Conservation (phyloP, 106 monocot genomes). For the Cymbidium sinense region DNA sequence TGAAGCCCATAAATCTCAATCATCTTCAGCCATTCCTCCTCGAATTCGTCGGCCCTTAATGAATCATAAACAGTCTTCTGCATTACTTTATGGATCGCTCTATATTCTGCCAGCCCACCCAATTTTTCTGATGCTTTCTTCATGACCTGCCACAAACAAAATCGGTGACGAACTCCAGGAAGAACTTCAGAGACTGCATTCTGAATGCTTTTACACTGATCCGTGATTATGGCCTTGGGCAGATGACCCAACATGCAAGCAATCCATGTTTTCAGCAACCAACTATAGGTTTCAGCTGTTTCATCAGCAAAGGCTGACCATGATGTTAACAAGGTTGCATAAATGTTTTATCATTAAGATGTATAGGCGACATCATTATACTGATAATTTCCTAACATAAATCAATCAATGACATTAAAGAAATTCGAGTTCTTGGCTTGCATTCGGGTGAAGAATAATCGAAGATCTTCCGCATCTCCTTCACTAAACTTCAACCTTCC, state of each 20-base stretch:
- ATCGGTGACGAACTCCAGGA: slow-evolving; percentile 34
- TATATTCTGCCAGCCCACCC: slow-evolving; percentile 33
- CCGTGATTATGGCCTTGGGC: slow-evolving; percentile 41
- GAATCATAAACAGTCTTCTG: slow-evolving; percentile 62
- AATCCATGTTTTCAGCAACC: slow-evolving; percentile 51
- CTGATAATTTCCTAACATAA: slow-evolving; percentile 28
- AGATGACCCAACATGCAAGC: slow-evolving; percentile 41
- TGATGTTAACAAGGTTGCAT: slow-evolving; percentile 49
- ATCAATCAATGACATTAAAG: slow-evolving; percentile 38
- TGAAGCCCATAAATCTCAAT: slow-evolving; percentile 45
- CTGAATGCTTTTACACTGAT: slow-evolving; percentile 35
- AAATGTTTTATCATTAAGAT: slow-evolving; percentile 15
- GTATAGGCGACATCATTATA: slow-evolving; percentile 46
- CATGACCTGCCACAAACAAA: slow-evolving; percentile 49
- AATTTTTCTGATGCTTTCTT: slow-evolving; percentile 36
- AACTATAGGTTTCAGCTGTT: slow-evolving; percentile 37
- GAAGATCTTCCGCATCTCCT: slow-evolving; percentile 36
- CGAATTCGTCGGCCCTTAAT: slow-evolving; percentile 40
- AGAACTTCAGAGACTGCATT: slow-evolving; percentile 34
- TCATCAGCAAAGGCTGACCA: slow-evolving; percentile 50
- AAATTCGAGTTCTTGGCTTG: slow-evolving; percentile 47
- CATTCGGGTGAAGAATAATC: slow-evolving; percentile 48
- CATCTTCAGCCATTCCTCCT: slow-evolving; percentile 42
- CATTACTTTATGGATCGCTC: slow-evolving; percentile 27
- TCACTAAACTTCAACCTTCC: slow-evolving; percentile 30